Conservation (phyloP, 2,329 filamentous ascomycete species). For the Aaosphaeria arxii region DNA sequence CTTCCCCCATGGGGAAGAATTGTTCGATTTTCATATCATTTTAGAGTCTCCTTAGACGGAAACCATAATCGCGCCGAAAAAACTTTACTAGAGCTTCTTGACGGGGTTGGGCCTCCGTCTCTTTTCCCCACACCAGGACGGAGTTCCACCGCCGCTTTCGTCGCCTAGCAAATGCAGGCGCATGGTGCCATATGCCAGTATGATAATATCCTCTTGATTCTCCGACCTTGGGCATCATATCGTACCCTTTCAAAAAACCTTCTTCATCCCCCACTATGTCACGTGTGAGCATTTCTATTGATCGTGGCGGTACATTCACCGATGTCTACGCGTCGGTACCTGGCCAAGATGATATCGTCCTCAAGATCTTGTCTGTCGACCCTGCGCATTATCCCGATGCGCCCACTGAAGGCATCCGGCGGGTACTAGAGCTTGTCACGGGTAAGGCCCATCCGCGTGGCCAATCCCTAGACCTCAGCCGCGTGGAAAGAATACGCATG, state of each 20-base stretch:
- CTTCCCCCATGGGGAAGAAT: no score
- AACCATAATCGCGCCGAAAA: no score
- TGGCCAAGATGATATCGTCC: slow-evolving; percentile 19
- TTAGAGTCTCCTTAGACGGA: no score
- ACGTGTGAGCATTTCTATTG: slow-evolving; percentile 9
- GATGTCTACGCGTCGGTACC: slow-evolving; percentile 19
- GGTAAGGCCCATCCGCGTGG: slow-evolving; percentile 9
- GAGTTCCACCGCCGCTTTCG: no score
- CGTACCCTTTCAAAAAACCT: neutral
- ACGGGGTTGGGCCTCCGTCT: no score
- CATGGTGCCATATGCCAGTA: no score
- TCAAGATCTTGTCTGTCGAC: slow-evolving; percentile 28
- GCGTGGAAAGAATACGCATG: slow-evolving; percentile 13
- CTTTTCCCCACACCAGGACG: no score
- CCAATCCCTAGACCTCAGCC: neutral
- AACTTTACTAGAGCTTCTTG: no score
- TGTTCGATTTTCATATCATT: no score
- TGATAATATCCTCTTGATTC: no score
- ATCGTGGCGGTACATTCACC: slow-evolving; percentile 17
- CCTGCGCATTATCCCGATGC: slow-evolving; percentile 27
- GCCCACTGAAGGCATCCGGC: slow-evolving; percentile 26
- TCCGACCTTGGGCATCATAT: no score
- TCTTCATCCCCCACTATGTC: slow-evolving; percentile 16
- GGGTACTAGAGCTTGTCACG: slow-evolving; percentile 16
- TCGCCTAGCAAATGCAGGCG: no score